Conservation (phyloP, 257 asterid species). For the Agastache rugosa region DNA sequence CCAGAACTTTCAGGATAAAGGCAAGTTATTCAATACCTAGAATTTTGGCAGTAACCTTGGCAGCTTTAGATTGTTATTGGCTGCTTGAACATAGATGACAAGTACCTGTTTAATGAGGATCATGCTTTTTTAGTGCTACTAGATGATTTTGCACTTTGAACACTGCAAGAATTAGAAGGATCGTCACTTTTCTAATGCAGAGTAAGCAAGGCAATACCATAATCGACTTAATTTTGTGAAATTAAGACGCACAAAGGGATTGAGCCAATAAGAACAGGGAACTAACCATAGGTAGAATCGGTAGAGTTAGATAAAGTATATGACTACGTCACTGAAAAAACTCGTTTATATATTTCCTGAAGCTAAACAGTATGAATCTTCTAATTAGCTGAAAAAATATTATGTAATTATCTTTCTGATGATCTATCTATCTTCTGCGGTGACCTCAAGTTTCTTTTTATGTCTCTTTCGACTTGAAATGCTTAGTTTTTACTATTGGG, state of each 20-base stretch:
- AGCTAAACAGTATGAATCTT: constrained; percentile 2
- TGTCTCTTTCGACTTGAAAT: background rate
- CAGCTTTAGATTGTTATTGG: constrained; percentile 17
- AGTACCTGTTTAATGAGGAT: constrained; percentile 15
- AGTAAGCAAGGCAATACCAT: constrained; percentile 3
- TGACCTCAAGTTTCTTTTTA: constrained; percentile 14
- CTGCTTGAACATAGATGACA: constrained; percentile 15
- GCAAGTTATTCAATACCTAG: constrained; percentile 49
- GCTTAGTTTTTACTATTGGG: background rate
- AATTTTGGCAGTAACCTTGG: background rate
- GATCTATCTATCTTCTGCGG: constrained; percentile 14
- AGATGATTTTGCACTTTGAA: constrained; percentile 29
- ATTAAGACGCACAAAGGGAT: background rate
- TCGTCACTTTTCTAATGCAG: background rate
- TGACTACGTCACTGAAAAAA: background rate
- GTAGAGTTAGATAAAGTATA: background rate
- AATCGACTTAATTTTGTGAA: background rate
- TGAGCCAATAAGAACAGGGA: background rate
- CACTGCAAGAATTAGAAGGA: constrained; percentile 5
- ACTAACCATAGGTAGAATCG: constrained; percentile 5
- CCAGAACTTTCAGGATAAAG: constrained; percentile 84
- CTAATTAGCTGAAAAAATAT: constrained; percentile 13
- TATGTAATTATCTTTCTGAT: constrained; percentile 1
- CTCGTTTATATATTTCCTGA: background rate
- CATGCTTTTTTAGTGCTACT: constrained; percentile 20